Evolutionary conservation across 129 eudicot genomes (phyloP).

Genomic region (Deinandra increscens): DNA sequence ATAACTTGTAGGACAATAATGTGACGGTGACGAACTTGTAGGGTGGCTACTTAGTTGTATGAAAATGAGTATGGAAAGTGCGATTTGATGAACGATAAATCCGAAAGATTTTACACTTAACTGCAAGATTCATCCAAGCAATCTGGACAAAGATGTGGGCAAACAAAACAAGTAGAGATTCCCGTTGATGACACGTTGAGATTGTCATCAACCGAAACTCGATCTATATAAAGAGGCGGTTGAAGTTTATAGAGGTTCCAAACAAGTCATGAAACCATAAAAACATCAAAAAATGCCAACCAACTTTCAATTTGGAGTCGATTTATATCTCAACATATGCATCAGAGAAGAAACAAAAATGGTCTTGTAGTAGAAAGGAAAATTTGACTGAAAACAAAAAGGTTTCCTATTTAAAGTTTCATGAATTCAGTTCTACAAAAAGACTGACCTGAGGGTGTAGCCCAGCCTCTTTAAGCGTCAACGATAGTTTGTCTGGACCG

Average conservation of each 20-base stretch:
- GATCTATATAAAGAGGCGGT: no score
- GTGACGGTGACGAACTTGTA: no score
- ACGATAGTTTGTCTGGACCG: constrained; percentile 59
- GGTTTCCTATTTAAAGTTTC: constrained; percentile 8
- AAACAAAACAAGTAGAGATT: no score
- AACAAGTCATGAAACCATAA: background rate
- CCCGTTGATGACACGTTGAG: no score
- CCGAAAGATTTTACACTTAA: no score
- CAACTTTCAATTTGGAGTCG: background rate
- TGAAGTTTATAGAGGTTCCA: background rate
- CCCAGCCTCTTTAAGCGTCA: constrained; percentile 67
- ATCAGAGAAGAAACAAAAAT: background rate
- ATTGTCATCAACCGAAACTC: no score
- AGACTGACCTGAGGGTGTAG: constrained; percentile 91
- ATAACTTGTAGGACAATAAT: no score
- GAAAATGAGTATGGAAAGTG: no score
- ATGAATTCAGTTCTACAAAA: constrained; percentile 64
- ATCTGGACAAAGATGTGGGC: no score
- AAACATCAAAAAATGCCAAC: background rate
- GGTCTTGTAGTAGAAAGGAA: background rate
- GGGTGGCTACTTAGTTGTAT: no score
- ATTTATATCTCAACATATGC: background rate
- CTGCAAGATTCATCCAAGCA: no score
- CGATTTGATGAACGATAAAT: no score
- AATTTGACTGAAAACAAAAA: background rate